These are phyloP conservation scores for Epichloe elymi DNA, from an alignment of 2,329 filamentous ascomycete species.

Conservation along the genomic window DNA sequence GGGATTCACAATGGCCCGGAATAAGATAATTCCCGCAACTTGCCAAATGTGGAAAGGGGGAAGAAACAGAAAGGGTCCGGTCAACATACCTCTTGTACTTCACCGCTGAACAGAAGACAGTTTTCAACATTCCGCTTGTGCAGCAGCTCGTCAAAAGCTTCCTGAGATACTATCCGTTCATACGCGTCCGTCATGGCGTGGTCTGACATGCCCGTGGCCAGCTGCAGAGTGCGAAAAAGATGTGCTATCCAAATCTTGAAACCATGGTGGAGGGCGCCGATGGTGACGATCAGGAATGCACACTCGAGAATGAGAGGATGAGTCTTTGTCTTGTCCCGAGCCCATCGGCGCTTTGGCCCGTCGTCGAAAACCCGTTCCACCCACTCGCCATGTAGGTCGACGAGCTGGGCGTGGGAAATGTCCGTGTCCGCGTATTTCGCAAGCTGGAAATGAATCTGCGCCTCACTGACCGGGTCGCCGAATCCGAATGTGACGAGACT, in stretches of 20 bases:
- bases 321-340: neutral
- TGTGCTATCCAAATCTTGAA: neutral
- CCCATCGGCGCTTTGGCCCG: neutral
- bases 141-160: slow-evolving; percentile 4
- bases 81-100: slow-evolving; percentile 5
- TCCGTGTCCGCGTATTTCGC: neutral
- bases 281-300: slow-evolving; percentile 1
- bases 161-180: neutral
- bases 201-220: neutral
- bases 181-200: neutral
- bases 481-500: slow-evolving; percentile 10
- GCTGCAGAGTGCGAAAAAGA: slow-evolving; percentile 3
- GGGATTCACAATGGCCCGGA: slow-evolving; percentile 4
- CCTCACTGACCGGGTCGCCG: neutral
- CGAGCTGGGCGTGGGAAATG: neutral
- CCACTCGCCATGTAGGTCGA: neutral
- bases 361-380: neutral
- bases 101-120: slow-evolving; percentile 8
- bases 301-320: slow-evolving; percentile 8
- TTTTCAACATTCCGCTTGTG: neutral
- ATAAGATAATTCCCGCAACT: slow-evolving; percentile 9
- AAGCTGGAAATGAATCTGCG: neutral
- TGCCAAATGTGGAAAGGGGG: neutral
- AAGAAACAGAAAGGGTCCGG: too few relatives aligned
- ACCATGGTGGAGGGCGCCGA: neutral